Evolutionary conservation across 2,329 filamentous ascomycete genomes (phyloP).

Genomic region (Trichophyton verrucosum): DNA sequence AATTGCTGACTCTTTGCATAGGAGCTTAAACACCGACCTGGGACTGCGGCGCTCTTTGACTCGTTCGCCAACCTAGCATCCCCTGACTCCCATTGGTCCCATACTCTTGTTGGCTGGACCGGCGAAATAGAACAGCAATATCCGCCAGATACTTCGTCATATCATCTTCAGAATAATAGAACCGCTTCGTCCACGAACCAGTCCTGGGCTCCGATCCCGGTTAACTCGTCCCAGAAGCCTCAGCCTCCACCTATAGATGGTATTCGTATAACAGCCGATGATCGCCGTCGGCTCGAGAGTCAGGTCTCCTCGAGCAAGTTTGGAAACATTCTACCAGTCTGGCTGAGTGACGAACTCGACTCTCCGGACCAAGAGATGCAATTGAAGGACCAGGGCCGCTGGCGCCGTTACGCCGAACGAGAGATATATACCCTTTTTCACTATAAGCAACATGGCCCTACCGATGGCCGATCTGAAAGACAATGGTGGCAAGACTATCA

Average conservation of each 20-base stretch:
- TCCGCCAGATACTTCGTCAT: constrained; percentile 17
- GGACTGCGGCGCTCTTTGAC: constrained; percentile 85
- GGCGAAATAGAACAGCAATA: constrained; percentile 58
- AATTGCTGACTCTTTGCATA: constrained; percentile 24
- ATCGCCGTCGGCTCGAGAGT: constrained; percentile 60
- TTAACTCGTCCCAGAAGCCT: constrained; percentile 41
- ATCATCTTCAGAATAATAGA: constrained; percentile 17
- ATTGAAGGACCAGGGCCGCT: constrained; percentile 70
- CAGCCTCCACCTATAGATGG: constrained; percentile 54
- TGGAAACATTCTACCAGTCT: constrained; percentile 74
- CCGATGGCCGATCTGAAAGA: constrained; percentile 68
- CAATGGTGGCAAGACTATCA: constrained; percentile 87
- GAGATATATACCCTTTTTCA: constrained; percentile 89
- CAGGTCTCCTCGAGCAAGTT: constrained; percentile 60
- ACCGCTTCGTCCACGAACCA: constrained; percentile 47
- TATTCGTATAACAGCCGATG: constrained; percentile 55
- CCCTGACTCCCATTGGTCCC: constrained; percentile 73
- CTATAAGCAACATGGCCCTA: constrained; percentile 88
- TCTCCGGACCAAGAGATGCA: constrained; percentile 54
- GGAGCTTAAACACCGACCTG: constrained; percentile 65
- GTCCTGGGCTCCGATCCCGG: constrained; percentile 65
- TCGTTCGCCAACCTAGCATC: constrained; percentile 81
- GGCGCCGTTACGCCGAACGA: constrained; percentile 82
- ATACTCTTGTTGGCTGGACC: constrained; percentile 89
- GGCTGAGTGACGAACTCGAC: constrained; percentile 69